Base-by-base conservation (phyloP, 495 filamentous ascomycete species). In the Penicillium egyptiacum region DNA sequence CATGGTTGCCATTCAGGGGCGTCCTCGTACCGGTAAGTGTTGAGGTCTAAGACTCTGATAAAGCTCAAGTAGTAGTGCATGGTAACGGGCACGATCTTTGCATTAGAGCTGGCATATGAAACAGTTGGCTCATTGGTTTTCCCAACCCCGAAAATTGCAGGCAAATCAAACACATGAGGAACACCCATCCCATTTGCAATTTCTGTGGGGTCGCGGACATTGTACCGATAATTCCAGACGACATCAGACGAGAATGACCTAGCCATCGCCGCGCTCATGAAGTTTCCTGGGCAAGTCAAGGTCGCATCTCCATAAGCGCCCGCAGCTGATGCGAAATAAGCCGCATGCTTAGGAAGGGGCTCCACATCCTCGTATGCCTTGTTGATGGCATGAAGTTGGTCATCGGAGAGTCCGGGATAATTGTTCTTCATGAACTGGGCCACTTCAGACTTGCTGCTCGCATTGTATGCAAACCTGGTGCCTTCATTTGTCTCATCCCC, bases 401-500 rank as follows among this genome's bases (percentile, higher is more conserved):
- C 52, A 0, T 57, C 23, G 4, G 68, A 81, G 4, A 89, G 61
- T 9, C 73, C 70, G 0, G 87, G 84, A 50, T 86, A 88, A 49
- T 89, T 81, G 54, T 81, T 75, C 39, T 73, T 71, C 41, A 91
- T 67, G 65, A 88, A 92, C 41, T 65, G 63, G 9, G 68, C 56
- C 3, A 78, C 68, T 55, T 87, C 75, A 6, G 73, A 48, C 6
- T 68, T 69, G 16, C 62, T 72, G 17, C 74, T 72, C 26, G 65
- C 70, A 26, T 68, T 71, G 4, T 81, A 81, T 2, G 79, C 81
- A 62, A 90, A 90, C 16, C 70, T 59, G 0, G 80, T 81, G 9
- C 87, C 87, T 59, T 88, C 88, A 64, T 90, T 83, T 25, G 83
- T 86, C 57, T 82, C 79, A 58, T 86, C 81, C 33, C 87, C 86